phyloP scores from a whole-genome alignment of 2,329 filamentous ascomycete species.

The Claviceps pusilla region DNA sequence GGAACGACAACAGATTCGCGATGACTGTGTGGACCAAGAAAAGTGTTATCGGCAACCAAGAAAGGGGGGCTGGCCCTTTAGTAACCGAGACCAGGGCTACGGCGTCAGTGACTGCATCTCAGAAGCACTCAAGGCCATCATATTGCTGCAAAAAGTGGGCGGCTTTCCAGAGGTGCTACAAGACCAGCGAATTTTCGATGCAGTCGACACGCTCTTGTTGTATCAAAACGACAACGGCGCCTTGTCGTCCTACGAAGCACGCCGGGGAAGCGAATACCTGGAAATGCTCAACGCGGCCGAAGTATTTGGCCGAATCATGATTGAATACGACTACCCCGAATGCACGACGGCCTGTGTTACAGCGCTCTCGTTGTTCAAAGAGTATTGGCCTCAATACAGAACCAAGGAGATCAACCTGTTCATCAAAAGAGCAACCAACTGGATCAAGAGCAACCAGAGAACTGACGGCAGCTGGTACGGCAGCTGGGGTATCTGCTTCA shows the following conservation, averaged over 20 bases:
- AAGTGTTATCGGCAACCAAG: constrained; percentile 77
- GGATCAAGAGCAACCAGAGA: constrained; percentile 67
- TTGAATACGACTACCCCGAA: constrained; percentile 96
- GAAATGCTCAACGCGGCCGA: constrained; percentile 90
- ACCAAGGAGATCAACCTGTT: constrained; percentile 58
- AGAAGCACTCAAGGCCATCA: constrained; percentile 74
- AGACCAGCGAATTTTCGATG: constrained; percentile 67
- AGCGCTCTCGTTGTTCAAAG: constrained; percentile 65
- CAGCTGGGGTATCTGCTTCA: constrained; percentile 95
- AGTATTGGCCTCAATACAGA: constrained; percentile 70
- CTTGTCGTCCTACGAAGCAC: constrained; percentile 78
- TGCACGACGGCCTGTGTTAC: constrained; percentile 93
- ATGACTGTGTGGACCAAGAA: constrained; percentile 62
- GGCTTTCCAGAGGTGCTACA: constrained; percentile 62
- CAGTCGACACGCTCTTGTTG: constrained; percentile 76
- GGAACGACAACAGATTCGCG: constrained; percentile 79
- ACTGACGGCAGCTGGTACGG: constrained; percentile 93
- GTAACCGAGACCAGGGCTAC: constrained; percentile 82
- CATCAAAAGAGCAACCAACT: constrained; percentile 58
- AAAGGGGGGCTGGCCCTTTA: constrained; percentile 94
- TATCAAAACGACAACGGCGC: constrained; percentile 82
- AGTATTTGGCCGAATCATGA: constrained; percentile 94
- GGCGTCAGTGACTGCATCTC: constrained; percentile 90
- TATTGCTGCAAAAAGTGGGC: constrained; percentile 66
- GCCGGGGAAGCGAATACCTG: constrained; percentile 59